Percentiles rank a stretch among this genome's conserved stretches.
Evolutionary conservation across 2,329 filamentous ascomycete species (phyloP).

Genomic region (Penicillium sp.): DNA sequence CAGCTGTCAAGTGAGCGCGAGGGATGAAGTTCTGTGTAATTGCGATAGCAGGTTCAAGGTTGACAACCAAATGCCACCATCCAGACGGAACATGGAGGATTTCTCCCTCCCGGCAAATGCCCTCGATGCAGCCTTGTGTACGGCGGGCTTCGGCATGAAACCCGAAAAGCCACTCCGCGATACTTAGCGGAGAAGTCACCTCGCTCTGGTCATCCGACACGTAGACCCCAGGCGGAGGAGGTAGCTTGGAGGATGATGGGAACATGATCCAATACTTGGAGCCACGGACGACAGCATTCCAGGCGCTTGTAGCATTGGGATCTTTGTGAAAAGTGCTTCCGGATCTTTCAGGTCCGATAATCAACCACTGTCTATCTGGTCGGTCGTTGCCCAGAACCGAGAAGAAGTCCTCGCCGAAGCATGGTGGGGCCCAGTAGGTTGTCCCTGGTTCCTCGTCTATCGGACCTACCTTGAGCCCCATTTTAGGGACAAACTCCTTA

Average conservation of each 20-base stretch:
- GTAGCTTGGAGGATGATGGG: slow-evolving; percentile 66
- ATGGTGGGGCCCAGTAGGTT: slow-evolving; percentile 78
- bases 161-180: slow-evolving; percentile 92
- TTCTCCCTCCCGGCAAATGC: slow-evolving; percentile 82
- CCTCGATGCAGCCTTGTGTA: slow-evolving; percentile 79
- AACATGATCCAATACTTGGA: slow-evolving; percentile 99
- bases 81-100: slow-evolving; percentile 90
- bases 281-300: slow-evolving; percentile 91
- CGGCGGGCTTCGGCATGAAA: slow-evolving; percentile 84
- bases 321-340: slow-evolving; percentile 95
- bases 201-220: slow-evolving; percentile 89
- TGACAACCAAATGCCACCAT: slow-evolving; percentile 97
- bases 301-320: slow-evolving; percentile 73
- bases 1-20: slow-evolving; percentile 70
- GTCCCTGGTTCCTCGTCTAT: slow-evolving; percentile 50
- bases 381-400: slow-evolving; percentile 75
- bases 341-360: slow-evolving; percentile 83
- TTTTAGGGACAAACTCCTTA: slow-evolving; percentile 83
- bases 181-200: slow-evolving; percentile 90
- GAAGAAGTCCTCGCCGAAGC: slow-evolving; percentile 88
- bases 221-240: slow-evolving; percentile 83
- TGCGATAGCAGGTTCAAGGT: slow-evolving; percentile 81
- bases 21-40: slow-evolving; percentile 97
- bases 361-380: slow-evolving; percentile 90
- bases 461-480: slow-evolving; percentile 67